Conservation (phyloP, 768 basidiomycete genomes). For the Mycena belliarum region DNA sequence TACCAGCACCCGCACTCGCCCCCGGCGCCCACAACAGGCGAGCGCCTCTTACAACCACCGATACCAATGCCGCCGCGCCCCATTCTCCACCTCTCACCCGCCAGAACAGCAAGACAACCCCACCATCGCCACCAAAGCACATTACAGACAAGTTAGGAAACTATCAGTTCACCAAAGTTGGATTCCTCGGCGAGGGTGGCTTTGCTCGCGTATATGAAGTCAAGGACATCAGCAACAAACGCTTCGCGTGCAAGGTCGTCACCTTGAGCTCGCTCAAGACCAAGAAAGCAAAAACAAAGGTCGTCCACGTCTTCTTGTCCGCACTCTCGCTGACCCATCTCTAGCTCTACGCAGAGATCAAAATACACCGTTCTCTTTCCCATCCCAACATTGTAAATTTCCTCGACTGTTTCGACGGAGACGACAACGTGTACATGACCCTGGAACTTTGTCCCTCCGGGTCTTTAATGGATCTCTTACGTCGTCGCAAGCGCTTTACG, state of each 20-base stretch:
- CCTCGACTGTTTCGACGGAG: constrained; percentile 93
- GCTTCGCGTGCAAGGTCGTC: constrained; percentile 91
- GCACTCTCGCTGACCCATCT: neutral
- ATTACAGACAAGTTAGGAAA: constrained; percentile 65
- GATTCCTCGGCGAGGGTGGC: constrained; percentile 93
- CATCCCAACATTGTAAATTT: constrained; percentile 95
- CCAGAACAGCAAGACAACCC: constrained; percentile 80
- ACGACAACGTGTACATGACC: constrained; percentile 95
- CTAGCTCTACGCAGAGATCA: constrained; percentile 97
- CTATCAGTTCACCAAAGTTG: constrained; percentile 67
- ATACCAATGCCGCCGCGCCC: constrained; percentile 31
- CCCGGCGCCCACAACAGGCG: constrained; percentile 36
- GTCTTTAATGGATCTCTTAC: constrained; percentile 88
- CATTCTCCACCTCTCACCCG: constrained; percentile 70
- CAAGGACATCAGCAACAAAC: constrained; percentile 62
- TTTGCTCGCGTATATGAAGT: constrained; percentile 97
- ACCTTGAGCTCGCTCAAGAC: constrained; percentile 90
- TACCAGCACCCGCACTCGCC: constrained; percentile 28
- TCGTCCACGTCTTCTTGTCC: constrained; percentile 31
- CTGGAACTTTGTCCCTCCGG: constrained; percentile 92
- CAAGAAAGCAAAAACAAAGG: constrained; percentile 97
- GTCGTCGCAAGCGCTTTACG: constrained; percentile 81
- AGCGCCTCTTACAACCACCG: constrained; percentile 34
- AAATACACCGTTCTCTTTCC: constrained; percentile 87
- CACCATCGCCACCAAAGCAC: constrained; percentile 77